phyloP scores from a whole-genome alignment of 73 alveolate genomes.

The Paramecium caudatum region DNA sequence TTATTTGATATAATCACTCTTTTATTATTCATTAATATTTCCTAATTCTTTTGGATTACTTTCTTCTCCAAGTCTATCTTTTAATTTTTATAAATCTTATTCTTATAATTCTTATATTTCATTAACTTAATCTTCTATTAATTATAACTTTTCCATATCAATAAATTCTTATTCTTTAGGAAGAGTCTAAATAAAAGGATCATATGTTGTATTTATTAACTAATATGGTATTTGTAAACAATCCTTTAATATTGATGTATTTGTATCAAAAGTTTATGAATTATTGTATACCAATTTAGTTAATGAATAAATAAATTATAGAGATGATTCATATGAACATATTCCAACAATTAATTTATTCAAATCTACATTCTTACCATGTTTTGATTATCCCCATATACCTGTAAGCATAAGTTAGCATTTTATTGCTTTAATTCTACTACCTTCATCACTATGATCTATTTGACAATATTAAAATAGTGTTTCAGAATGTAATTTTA shows the following conservation, averaged over 20 bases:
- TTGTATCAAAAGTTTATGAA: background rate
- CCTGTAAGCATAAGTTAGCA: slow-evolving; percentile 18
- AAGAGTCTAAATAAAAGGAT: slow-evolving; percentile 21
- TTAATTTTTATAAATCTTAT: background rate
- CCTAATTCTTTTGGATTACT: slow-evolving; percentile 11
- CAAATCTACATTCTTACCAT: slow-evolving; percentile 66
- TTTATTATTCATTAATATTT: background rate
- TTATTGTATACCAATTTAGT: slow-evolving; percentile 4
- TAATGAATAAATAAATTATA: slow-evolving; percentile 26
- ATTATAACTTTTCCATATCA: slow-evolving; percentile 1
- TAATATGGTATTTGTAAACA: slow-evolving; percentile 13
- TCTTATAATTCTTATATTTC: slow-evolving; percentile 28
- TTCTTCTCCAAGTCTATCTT: background rate
- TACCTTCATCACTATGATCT: slow-evolving; percentile 24
- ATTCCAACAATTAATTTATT: slow-evolving; percentile 44
- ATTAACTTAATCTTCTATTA: slow-evolving; percentile 15
- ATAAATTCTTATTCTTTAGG: slow-evolving; percentile 51
- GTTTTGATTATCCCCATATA: slow-evolving; percentile 61
- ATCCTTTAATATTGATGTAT: slow-evolving; percentile 5
- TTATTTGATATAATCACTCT: background rate
- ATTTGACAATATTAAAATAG: slow-evolving; percentile 33
- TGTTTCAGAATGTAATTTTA: slow-evolving; percentile 35
- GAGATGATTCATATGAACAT: slow-evolving; percentile 46
- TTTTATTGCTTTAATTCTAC: slow-evolving; percentile 62
- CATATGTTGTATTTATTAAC: background rate